Evolutionary conservation across 306 rosid species (phyloP), one percentile per base, ranked within the genome.

Genomic region (Cicer yamashitae): DNA sequence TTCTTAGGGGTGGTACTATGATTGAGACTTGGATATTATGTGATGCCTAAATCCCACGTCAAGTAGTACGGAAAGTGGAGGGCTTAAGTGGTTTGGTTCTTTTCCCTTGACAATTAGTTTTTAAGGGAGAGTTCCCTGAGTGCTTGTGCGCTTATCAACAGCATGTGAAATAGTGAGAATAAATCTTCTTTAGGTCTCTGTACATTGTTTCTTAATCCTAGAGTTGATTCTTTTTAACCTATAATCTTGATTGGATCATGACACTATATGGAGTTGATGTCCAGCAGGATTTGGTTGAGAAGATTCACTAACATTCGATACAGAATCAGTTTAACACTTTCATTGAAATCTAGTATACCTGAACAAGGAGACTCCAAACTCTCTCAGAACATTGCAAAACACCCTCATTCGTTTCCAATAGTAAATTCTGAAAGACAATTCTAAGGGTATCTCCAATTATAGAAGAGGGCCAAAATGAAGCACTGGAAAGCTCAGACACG

Each of bases 311-410:
- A 76, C 56, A 70, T 57, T 45, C 7, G 13, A 13, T 60, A 13
- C 45, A 60, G 11, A 60, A 34, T 34, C 67, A 34, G 10, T 22
- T 57, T 57, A 10, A 57, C 37, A 57, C 14, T 60, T 60, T 37
- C 67, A 34, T 10, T 13, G 67, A 60, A 60, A 60, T 60, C 18
- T 12, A 60, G 8, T 37, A 60, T 78, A 94, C 98, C 98, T 91
- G 91, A 84, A 94, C 83, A 77, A 94, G 96, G 46, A 94, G 96
- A 86, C 91, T 84, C 98, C 98, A 94, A 70, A 94, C 98, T 82
- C 97, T 85, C 88, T 91, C 96, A 7, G 98, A 94, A 83, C 90
- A 93, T 69, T 81, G 87, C 89, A 94, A 88, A 82, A 94, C 89
- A 71, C 86, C 89, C 10, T 90, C 92, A 82, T 94, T 91, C 65